Evolutionary conservation across 1,139 yeast species (phyloP).

Genomic region (Candida sojae): DNA sequence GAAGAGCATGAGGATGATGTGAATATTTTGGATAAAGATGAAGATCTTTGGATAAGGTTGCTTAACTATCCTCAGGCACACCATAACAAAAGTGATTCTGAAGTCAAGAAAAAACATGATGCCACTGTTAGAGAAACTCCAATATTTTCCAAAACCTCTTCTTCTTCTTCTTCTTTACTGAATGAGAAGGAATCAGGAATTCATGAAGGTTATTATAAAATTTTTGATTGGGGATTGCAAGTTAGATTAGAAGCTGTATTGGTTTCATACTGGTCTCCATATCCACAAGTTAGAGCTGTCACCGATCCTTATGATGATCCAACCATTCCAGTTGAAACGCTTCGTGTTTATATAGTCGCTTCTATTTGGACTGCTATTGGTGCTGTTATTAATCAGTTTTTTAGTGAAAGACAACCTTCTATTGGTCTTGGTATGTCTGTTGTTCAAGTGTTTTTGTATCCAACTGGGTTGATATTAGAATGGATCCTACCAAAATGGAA

Average conservation of each 20-base stretch:
- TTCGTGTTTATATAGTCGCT: conserved; percentile 56
- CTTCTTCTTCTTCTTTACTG: too few species aligned
- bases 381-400: conserved; percentile 59
- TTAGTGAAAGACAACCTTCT: conserved; percentile 55
- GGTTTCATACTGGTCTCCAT: conserved; percentile 56
- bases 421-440: conserved; percentile 44
- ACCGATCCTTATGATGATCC: conserved; percentile 57
- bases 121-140: too few species aligned
- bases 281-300: conserved; percentile 65
- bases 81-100: background rate
- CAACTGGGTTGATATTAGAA: conserved; percentile 21
- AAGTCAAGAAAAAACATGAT: too few species aligned
- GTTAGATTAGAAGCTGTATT: conserved; percentile 45
- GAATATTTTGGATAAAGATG: conserved; percentile 16
- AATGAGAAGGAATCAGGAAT: background rate
- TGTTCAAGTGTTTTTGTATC: conserved; percentile 26
- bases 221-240: conserved; percentile 28
- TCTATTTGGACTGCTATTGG: conserved; percentile 53
- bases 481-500: conserved; percentile 22
- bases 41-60: conserved; percentile 6
- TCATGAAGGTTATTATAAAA: background rate
- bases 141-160: too few species aligned
- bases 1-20: conserved; percentile 19
- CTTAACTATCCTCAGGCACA: background rate
- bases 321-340: conserved; percentile 51